Base-by-base conservation (phyloP, 306 rosid genomes). In the Lathyrus oleraceus region DNA sequence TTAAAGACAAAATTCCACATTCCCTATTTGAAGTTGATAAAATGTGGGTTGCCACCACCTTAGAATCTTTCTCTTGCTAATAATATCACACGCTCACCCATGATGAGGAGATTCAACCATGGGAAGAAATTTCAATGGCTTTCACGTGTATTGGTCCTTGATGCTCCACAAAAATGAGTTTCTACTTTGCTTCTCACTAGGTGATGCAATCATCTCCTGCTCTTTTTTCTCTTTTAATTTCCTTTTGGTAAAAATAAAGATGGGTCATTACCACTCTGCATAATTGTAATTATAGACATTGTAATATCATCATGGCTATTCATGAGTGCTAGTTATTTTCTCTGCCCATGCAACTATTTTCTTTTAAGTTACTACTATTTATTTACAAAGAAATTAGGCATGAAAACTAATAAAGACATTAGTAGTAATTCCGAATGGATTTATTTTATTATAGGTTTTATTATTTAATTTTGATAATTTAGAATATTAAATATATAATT, bases 261-360 rank as follows among this genome's bases (percentile, higher is more conserved):
- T 65, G 80, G 82, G 77, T 77, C 86, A 83, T 89, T 83, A 82
- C 89, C 87, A 70, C 74, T 59, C 88, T 86, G 85, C 86, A 87
- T 88, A 84, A 87, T 89, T 86, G 97, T 88, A 95, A 89, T 95
- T 95, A 95, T 89, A 85, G 81, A 81, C 81, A 80, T 74, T 78
- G 87, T 82, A 70, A 70, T 82, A 83, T 85, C 95, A 94, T 91
- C 95, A 79, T 79, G 88, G 83, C 77, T 76, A 75, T 86, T 86
- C 85, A 87, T 91, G 89, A 91, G 81, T 85, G 95, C 91, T 78
- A 74, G 85, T 85, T 81, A 69, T 85, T 62, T 62, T 70, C 63
- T 75, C 58, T 76, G 78, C 66, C 87, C 83, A 87, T 91, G 85
- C 86, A 89, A 72, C 59, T 72, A 39, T 10, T 35, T 35, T 35